Conservation (phyloP, 108 stramenopile species). For the Conticribra weissflogii region DNA sequence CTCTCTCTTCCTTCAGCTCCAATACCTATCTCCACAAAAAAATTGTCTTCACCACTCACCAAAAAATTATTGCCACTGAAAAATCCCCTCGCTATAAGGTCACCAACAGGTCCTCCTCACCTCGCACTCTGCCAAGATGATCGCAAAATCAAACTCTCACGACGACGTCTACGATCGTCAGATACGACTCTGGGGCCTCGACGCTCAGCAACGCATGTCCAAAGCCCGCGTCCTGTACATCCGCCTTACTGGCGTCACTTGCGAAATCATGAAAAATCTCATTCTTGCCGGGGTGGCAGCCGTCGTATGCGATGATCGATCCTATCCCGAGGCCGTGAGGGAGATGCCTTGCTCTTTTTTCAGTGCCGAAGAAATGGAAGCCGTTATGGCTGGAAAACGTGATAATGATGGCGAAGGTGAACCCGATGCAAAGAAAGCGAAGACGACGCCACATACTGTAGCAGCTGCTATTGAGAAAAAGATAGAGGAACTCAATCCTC, state of each 20-base stretch:
- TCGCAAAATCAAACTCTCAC: conserved; percentile 30
- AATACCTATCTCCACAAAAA: too few relatives aligned
- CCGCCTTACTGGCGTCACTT: conserved; percentile 80
- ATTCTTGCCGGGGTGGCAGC: conserved; percentile 91
- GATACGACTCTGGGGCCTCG: conserved; percentile 96
- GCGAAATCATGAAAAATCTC: conserved; percentile 93
- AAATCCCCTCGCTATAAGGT: too few relatives aligned
- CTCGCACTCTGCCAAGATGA: conserved; percentile 1
- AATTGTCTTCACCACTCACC: too few relatives aligned
- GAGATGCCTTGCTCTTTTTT: conserved; percentile 58
- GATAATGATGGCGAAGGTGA: conserved; percentile 23
- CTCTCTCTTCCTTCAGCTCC: too few relatives aligned
- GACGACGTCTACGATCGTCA: conserved; percentile 94
- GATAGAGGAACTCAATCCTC: conserved; percentile 90
- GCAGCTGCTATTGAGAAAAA: conserved; percentile 70
- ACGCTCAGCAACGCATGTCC: conserved; percentile 92
- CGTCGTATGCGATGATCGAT: conserved; percentile 78
- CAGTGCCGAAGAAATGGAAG: conserved; percentile 42
- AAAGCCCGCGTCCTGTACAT: conserved; percentile 89
- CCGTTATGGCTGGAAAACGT: conserved; percentile 7
- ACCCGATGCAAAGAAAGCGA: conserved; percentile 45
- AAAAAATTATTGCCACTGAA: too few relatives aligned
- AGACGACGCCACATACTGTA: conserved; percentile 51
- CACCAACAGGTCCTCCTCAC: too few relatives aligned
- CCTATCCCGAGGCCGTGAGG: conserved; percentile 59